A percentile compares a stretch with the other conserved stretches of the same genome.
phyloP scores from a whole-genome alignment of 192 early-diverging fungal genomes.

The Backusella sp. region DNA sequence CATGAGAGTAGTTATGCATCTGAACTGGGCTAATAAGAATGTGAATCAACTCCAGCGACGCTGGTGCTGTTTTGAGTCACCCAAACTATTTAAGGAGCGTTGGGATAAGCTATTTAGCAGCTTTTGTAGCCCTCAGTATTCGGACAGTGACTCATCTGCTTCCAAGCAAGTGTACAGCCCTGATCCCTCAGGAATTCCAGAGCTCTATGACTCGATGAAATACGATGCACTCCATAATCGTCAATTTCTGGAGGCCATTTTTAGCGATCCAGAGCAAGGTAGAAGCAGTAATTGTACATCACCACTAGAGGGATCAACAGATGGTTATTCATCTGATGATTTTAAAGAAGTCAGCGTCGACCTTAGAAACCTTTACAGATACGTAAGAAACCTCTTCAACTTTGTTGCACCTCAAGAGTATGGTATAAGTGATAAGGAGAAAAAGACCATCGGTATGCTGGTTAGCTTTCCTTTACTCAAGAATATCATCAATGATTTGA shows the following conservation, averaged over 20 bases:
- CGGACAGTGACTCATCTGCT: conserved; percentile 9
- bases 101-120: conserved; percentile 97
- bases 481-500: conserved; percentile 77
- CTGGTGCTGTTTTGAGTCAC: conserved; percentile 92
- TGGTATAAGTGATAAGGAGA: conserved; percentile 82
- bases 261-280: conserved; percentile 40
- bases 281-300: background rate
- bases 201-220: conserved; percentile 94
- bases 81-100: conserved; percentile 83
- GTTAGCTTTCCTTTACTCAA: conserved; percentile 74
- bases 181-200: conserved; percentile 86
- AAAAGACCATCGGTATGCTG: conserved; percentile 81
- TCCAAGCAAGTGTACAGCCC: background rate
- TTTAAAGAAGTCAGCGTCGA: conserved; percentile 14
- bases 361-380: conserved; percentile 71
- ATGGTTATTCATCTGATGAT: background rate
- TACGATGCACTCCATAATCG: conserved; percentile 98
- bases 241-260: conserved; percentile 74
- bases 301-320: background rate
- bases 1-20: conserved; percentile 72
- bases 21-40: conserved; percentile 64
- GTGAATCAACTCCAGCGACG: conserved; percentile 62
- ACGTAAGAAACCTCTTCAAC: conserved; percentile 87
- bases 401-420: conserved; percentile 94
- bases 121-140: conserved; percentile 58